A percentile compares a stretch with the other conserved stretches of the same genome.
Evolutionary conservation across 2,329 filamentous ascomycete species (phyloP).

Genomic region (Fusarium verrucosum): DNA sequence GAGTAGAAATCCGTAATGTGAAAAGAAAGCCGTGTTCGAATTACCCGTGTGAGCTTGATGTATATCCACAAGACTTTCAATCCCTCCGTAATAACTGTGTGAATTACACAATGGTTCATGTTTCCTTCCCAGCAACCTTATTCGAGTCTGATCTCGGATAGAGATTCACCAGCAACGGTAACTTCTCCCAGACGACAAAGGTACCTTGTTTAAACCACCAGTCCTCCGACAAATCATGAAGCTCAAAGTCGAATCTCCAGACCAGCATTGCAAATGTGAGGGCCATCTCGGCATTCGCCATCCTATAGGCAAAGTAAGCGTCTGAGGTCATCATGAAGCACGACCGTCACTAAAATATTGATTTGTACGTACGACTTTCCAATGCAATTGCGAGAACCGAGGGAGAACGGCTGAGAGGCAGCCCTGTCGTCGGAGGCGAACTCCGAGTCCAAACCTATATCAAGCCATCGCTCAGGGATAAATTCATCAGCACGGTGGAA

Average conservation of each 20-base stretch:
- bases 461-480: background rate
- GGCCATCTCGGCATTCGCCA: background rate
- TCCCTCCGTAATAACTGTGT: no score
- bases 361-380: background rate
- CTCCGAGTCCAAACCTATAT: background rate
- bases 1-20: no score
- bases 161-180: background rate
- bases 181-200: background rate
- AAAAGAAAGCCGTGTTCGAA: no score
- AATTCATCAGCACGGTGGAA: background rate
- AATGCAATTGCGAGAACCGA: background rate
- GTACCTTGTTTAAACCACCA: background rate
- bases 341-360: no score
- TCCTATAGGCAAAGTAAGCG: background rate
- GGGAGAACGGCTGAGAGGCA: background rate
- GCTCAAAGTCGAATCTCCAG: background rate
- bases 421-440: background rate
- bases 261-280: background rate
- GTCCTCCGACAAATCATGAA: background rate
- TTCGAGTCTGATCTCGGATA: background rate
- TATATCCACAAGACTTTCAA: no score
- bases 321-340: no score
- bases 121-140: background rate
- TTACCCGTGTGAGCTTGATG: no score
- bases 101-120: background rate